Evolutionary conservation across 495 filamentous ascomycete genomes (phyloP).

Genomic region (Hamigera avellanea): DNA sequence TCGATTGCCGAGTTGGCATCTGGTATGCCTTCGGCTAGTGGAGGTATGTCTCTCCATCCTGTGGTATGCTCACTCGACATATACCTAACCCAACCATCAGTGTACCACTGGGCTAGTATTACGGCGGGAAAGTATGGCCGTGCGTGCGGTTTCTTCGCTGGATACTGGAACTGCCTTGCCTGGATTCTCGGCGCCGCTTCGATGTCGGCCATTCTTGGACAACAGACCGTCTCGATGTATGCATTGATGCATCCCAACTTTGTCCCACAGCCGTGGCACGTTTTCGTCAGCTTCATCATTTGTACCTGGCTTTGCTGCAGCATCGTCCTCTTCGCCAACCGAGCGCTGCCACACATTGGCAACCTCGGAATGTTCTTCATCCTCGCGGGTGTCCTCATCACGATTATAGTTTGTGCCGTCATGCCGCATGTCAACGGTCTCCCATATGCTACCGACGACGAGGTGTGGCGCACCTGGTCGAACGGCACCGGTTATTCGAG

Average conservation of each 20-base stretch:
- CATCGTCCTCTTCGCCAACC: slow-evolving; percentile 60
- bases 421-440: slow-evolving; percentile 47
- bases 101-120: slow-evolving; percentile 79
- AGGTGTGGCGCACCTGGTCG: slow-evolving; percentile 53
- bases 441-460: slow-evolving; percentile 40
- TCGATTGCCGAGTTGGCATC: slow-evolving; percentile 67
- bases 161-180: slow-evolving; percentile 72
- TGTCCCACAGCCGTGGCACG: slow-evolving; percentile 54
- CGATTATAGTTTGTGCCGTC: slow-evolving; percentile 60
- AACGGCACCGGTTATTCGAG: slow-evolving; percentile 58
- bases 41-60: slow-evolving; percentile 24
- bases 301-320: slow-evolving; percentile 54
- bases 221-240: slow-evolving; percentile 61
- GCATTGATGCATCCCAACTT: slow-evolving; percentile 55
- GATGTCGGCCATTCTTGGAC: slow-evolving; percentile 54
- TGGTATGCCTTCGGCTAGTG: slow-evolving; percentile 67
- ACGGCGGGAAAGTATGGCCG: slow-evolving; percentile 63
- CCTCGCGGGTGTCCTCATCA: slow-evolving; percentile 55
- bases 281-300: slow-evolving; percentile 59
- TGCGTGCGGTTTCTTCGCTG: slow-evolving; percentile 63
- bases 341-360: slow-evolving; percentile 52
- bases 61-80: no score
- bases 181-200: slow-evolving; percentile 57
- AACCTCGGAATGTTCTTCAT: slow-evolving; percentile 59
- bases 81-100: slow-evolving; percentile 2